Percentiles rank a stretch among this genome's conserved stretches.
Conservation (phyloP, 2,329 filamentous ascomycete species). For the Colletotrichum sp. region DNA sequence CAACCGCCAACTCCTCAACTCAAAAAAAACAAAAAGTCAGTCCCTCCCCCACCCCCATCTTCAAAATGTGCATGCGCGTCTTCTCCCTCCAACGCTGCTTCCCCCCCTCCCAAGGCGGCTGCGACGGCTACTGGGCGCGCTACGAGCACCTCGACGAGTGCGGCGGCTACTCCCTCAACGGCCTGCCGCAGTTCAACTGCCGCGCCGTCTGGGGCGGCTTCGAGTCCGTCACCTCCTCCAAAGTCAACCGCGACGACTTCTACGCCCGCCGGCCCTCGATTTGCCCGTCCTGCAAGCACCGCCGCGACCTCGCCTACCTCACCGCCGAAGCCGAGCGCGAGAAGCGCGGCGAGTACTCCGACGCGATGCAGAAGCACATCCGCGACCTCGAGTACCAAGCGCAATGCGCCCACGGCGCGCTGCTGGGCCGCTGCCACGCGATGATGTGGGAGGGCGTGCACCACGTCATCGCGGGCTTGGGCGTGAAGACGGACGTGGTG, state of each 20-base stretch:
- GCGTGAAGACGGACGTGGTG: neutral
- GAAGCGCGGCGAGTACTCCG: neutral
- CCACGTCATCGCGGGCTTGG: neutral
- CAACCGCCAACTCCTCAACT: neutral
- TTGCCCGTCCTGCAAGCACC: neutral
- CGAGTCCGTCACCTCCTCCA: neutral
- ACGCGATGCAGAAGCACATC: neutral
- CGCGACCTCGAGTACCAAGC: neutral
- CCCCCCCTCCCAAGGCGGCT: neutral
- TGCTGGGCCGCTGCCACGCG: neutral
- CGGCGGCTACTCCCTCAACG: neutral
- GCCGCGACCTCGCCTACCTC: neutral
- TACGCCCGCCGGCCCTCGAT: neutral
- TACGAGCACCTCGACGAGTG: neutral
- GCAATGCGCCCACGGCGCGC: neutral
- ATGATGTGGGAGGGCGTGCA: conserved; percentile 9
- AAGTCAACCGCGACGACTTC: neutral
- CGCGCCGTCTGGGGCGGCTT: conserved; percentile 10
- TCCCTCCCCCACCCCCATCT: neutral
- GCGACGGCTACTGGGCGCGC: conserved; percentile 6
- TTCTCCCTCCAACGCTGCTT: conserved; percentile 11
- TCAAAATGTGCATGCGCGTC: conserved; percentile 8
- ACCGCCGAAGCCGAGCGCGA: neutral
- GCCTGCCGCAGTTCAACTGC: neutral
- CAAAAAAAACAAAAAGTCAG: neutral